Base-by-base conservation (phyloP, 1,284 basidiomycete genomes). In the Puccinia triticina region DNA sequence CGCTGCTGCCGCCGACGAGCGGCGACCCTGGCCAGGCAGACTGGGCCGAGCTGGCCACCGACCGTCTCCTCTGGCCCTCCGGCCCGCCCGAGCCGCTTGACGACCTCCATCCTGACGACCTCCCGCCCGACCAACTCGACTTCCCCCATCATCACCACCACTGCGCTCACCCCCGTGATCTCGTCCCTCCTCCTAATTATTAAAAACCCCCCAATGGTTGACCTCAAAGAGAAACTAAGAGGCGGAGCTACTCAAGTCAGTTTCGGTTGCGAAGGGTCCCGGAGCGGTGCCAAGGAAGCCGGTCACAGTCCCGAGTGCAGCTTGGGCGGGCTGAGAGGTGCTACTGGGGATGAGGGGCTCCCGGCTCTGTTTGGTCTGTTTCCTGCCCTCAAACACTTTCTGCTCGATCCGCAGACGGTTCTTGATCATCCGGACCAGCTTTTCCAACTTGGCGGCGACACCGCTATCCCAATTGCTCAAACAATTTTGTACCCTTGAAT, bases 401-500 rank as follows among this genome's bases (percentile, higher is more conserved):
- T 12, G 40, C 40, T 43, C 40, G 40, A 43, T 43, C 12, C 40
- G 40, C 40, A 43, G 40, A 43, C 40, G 40, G 40, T 77, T 61
- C 26, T 83, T 67, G 50, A 82, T 73, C 53, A 84, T 46, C 74
- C 84, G 84, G 10, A 83, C 48, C 34, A 83, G 69, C 75, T 82
- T 79, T 69, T 77, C 64, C 71, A 84, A 73, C 40, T 84, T 57
- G 29, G 66, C 26, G 26, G 75, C 59, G 37, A 84, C 83, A 0
- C 46, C 46, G 21, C 74, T 67, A 71, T 84, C 76, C 82, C 83
- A 84, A 34, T 84, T 83, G 50, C 84, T 79, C 29, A 84, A 77
- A 32, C 84, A 83, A 53, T 84, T 84, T 69, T 84, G 84, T 21
- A 84, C 77, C 82, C 93, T 94, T 55, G 94, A 93, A 87, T 96